Conservation (phyloP, 805 yeast species). For the Lachancea cidri region DNA sequence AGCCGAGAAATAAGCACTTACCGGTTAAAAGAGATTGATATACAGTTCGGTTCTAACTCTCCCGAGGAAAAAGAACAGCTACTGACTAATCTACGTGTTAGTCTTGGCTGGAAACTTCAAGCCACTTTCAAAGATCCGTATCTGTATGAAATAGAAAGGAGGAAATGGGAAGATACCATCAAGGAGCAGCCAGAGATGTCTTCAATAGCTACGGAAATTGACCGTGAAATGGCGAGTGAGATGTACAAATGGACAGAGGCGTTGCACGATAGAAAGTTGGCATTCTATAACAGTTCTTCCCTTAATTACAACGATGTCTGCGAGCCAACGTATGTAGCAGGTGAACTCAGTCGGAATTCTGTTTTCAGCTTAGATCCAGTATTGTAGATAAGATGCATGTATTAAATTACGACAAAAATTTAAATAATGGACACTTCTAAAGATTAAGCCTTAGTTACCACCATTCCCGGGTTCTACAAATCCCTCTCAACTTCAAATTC, state of each 20-base stretch:
- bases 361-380: slow-evolving; percentile 4
- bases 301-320: slow-evolving; percentile 7
- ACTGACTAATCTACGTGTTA: slow-evolving; percentile 12
- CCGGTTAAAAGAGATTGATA: slow-evolving; percentile 27
- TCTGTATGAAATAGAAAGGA: slow-evolving; percentile 17
- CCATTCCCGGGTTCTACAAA: not conserved
- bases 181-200: slow-evolving; percentile 4
- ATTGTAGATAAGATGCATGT: not conserved
- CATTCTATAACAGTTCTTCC: slow-evolving; percentile 9
- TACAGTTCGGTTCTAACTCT: slow-evolving; percentile 16
- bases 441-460: too few species aligned
- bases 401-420: too few species aligned
- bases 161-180: slow-evolving; percentile 16
- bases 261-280: slow-evolving; percentile 10
- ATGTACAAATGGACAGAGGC: slow-evolving; percentile 11
- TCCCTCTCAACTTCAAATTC: slow-evolving; percentile 32
- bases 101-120: slow-evolving; percentile 12
- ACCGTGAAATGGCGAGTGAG: slow-evolving; percentile 9
- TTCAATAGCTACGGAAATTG: slow-evolving; percentile 9
- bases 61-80: slow-evolving; percentile 13
- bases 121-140: slow-evolving; percentile 29
- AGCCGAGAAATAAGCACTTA: slow-evolving; percentile 22
- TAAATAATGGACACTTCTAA: too few species aligned
- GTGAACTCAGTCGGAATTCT: not conserved
- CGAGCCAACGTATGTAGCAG: slow-evolving; percentile 5